Evolutionary conservation across 2,329 filamentous ascomycete genomes (phyloP).

Genomic region (Fusarium acutatum): DNA sequence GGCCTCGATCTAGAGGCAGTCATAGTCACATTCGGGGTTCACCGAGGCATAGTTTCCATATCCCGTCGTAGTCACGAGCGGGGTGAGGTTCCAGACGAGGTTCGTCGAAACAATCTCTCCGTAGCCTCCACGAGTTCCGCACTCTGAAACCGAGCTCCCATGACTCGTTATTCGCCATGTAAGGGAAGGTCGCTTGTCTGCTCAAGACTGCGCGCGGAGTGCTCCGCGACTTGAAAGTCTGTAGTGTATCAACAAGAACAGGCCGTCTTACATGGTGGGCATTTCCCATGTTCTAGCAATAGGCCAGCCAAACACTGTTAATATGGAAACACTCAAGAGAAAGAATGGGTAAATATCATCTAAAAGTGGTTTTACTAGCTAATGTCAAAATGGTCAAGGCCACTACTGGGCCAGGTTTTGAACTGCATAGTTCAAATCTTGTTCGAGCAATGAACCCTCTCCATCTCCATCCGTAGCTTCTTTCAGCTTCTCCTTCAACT

Average conservation of each 20-base stretch:
- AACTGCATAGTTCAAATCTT: no score
- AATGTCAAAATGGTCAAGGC: background rate
- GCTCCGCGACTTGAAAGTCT: background rate
- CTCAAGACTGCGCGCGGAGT: background rate
- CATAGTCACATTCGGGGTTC: background rate
- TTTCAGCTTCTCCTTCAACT: no score
- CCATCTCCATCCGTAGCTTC: no score
- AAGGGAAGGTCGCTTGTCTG: background rate
- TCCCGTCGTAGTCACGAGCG: background rate
- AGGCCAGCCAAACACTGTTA: no score
- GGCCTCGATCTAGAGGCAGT: fast-evolving
- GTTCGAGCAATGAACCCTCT: no score
- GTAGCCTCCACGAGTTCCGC: background rate
- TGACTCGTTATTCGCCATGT: background rate
- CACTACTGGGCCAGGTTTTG: background rate
- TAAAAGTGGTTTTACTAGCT: background rate
- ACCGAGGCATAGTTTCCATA: background rate
- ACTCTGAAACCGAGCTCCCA: background rate
- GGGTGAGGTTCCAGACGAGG: no score
- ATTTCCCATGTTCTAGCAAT: no score
- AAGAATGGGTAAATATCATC: background rate
- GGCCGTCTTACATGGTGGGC: no score
- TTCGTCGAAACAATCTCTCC: no score
- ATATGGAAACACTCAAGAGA: background rate
- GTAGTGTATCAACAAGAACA: background rate